Base-by-base conservation (phyloP, 805 yeast species). In the Metschnikowia lunata region DNA sequence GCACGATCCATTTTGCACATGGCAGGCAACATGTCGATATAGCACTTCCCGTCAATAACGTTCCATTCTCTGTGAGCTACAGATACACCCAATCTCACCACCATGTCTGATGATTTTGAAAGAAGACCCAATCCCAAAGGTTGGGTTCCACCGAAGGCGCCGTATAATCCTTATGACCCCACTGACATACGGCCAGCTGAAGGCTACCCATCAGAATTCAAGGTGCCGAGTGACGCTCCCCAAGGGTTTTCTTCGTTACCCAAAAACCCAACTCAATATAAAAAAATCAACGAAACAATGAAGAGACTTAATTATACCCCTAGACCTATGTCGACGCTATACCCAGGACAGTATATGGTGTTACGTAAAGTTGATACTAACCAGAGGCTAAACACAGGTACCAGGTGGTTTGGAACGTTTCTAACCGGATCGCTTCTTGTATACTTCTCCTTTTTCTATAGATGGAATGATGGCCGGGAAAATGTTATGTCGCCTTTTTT, bases 401-500 rank as follows among this genome's bases (percentile, higher is more conserved):
- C 85, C 7, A 69, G 76, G 44, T 63, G 77, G 60, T 74, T 83
- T 23, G 82, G 83, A 0, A 71, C 74, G 33, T 56, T 76, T 8
- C 54, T 79, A 29, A 75, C 79, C 7, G 66, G 71, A 29, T 71
- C 76, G 0, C 62, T 83, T 7, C 63, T 78, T 26, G 59, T 77
- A 1, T 83, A 82, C 55, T 80, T 81, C 18, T 75, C 84, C 2
- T 88, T 88, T 60, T 82, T 86, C 64, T 78, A 82, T 60, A 69
- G 88, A 41, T 87, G 96, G 96, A 86, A 88, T 57, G 93, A 87
- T 46, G 89, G 89, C 3, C 76, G 78, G 50, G 91, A 87, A 45
- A 82, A 87, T 56, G 80, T 84, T 7, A 80, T 87, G 63, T 75
- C 88, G 10, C 79, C 76, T 34, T 79, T 85, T 39, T 80, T 86